These are phyloP conservation scores for Salisapilia sapeloensis DNA, from an alignment of 352 stramenopile genomes.

Conservation along the genomic window DNA sequence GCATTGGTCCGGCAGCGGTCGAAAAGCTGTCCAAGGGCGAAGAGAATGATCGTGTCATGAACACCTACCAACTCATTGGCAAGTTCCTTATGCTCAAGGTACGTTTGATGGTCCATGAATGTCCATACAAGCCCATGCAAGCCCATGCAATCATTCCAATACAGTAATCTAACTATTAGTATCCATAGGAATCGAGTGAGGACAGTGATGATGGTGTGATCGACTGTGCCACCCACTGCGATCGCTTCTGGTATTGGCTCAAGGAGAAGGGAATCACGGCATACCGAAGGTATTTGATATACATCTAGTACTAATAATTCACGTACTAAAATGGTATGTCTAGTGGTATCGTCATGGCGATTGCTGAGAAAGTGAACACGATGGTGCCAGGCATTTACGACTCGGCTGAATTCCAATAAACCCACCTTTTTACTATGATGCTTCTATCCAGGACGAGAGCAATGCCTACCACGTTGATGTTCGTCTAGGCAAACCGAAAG, in stretches of 20 bases:
- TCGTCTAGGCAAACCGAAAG: no score
- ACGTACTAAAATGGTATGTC: background rate
- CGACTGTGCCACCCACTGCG: constrained; percentile 87
- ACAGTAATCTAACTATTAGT: no score
- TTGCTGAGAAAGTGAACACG: constrained; percentile 95
- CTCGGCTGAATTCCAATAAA: constrained; percentile 85
- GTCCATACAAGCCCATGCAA: no score
- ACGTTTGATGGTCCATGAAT: no score
- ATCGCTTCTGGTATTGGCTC: constrained; percentile 96
- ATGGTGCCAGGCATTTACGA: constrained; percentile 96
- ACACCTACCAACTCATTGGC: constrained; percentile 97
- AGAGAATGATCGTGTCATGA: constrained; percentile 82
- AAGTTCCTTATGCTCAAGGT: constrained; percentile 85
- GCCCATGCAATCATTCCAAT: no score
- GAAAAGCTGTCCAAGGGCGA: constrained; percentile 72
- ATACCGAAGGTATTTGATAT: constrained; percentile 64
- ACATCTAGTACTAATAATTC: background rate
- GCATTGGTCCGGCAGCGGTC: constrained; percentile 85
- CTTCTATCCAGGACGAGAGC: no score
- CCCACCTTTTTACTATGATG: no score
- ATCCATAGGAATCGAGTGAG: no score
- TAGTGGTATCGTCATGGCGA: constrained; percentile 93
- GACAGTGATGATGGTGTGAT: constrained; percentile 81
- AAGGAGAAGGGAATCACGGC: constrained; percentile 90
- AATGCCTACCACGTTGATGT: no score